phyloP scores from a whole-genome alignment of 805 yeast genomes.

The Starmerella roubikii region DNA sequence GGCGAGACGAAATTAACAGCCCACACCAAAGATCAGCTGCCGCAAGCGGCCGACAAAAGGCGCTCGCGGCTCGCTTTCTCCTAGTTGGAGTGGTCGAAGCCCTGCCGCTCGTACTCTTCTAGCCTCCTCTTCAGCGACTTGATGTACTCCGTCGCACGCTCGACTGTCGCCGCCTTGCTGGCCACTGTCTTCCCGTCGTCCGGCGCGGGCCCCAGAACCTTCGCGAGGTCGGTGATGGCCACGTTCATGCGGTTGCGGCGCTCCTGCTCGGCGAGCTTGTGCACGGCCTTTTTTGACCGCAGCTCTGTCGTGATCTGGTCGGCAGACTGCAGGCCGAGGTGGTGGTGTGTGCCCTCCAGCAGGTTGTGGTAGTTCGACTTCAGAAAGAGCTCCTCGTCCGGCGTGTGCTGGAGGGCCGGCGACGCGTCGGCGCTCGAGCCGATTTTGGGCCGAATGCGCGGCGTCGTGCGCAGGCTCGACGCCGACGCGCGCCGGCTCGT shows the following conservation, averaged over 20 bases:
- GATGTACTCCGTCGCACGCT: slow-evolving; percentile 67
- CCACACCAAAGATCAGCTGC: too few species aligned
- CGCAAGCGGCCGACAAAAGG: too few species aligned
- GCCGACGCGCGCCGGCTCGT: slow-evolving; percentile 10
- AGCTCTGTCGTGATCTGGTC: slow-evolving; percentile 29
- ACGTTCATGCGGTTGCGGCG: slow-evolving; percentile 82
- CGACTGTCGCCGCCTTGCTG: slow-evolving; percentile 91
- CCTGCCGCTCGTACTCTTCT: slow-evolving; percentile 24
- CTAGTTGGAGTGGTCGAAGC: too few species aligned
- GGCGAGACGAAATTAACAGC: too few species aligned
- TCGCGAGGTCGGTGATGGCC: slow-evolving; percentile 65
- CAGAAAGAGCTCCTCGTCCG: slow-evolving; percentile 22
- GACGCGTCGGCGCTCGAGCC: slow-evolving; percentile 7
- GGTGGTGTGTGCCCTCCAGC: slow-evolving; percentile 31
- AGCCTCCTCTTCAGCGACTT: slow-evolving; percentile 28
- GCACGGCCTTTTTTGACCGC: slow-evolving; percentile 49
- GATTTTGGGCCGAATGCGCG: slow-evolving; percentile 15
- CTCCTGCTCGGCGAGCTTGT: slow-evolving; percentile 92
- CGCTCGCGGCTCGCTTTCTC: too few species aligned
- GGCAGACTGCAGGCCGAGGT: slow-evolving; percentile 31
- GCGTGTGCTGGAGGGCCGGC: slow-evolving; percentile 3
- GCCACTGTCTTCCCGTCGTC: slow-evolving; percentile 12
- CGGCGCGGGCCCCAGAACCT: slow-evolving; percentile 45
- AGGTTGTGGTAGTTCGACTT: slow-evolving; percentile 34
- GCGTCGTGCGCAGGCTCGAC: slow-evolving; percentile 13